A percentile compares a stretch with the other conserved stretches of the same genome.
Conservation (phyloP, 2,329 filamentous ascomycete genomes). For the Diaporthe amygdali region DNA sequence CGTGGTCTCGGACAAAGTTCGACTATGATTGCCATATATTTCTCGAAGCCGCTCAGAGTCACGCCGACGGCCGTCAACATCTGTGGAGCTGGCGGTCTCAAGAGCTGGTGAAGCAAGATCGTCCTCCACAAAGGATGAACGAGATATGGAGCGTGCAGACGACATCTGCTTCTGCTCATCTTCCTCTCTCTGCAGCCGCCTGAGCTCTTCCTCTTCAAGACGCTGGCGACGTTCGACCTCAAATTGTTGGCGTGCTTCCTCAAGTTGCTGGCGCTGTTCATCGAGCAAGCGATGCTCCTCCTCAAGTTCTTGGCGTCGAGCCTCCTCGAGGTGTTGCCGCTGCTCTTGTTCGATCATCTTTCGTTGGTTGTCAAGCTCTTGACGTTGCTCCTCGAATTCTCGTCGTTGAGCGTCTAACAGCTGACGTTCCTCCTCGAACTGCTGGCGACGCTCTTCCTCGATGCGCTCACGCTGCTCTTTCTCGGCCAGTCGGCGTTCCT, state of each 20-base stretch:
- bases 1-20: constrained; percentile 26
- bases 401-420: constrained; percentile 23
- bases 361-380: constrained; percentile 24
- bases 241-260: constrained; percentile 21
- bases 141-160: constrained; percentile 26
- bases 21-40: constrained; percentile 52
- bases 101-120: constrained; percentile 7
- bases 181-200: constrained; percentile 31
- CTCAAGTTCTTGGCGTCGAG: constrained; percentile 20
- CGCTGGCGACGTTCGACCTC: constrained; percentile 23
- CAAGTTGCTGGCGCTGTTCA: constrained; percentile 24
- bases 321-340: constrained; percentile 21
- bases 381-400: constrained; percentile 24
- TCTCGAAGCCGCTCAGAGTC: constrained; percentile 60
- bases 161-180: constrained; percentile 33
- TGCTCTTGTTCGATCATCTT: constrained; percentile 23
- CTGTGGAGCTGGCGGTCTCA: constrained; percentile 5
- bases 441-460: constrained; percentile 31
- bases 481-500: constrained; percentile 20
- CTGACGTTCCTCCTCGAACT: constrained; percentile 24
- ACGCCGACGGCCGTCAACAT: constrained; percentile 37
- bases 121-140: constrained; percentile 25
- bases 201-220: constrained; percentile 25
- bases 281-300: constrained; percentile 23
- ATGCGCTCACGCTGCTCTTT: constrained; percentile 21